Percentiles rank a stretch among this genome's conserved stretches.
phyloP scores from a whole-genome alignment of 495 filamentous ascomycete genomes.

The Penicillium dipodomyicola region DNA sequence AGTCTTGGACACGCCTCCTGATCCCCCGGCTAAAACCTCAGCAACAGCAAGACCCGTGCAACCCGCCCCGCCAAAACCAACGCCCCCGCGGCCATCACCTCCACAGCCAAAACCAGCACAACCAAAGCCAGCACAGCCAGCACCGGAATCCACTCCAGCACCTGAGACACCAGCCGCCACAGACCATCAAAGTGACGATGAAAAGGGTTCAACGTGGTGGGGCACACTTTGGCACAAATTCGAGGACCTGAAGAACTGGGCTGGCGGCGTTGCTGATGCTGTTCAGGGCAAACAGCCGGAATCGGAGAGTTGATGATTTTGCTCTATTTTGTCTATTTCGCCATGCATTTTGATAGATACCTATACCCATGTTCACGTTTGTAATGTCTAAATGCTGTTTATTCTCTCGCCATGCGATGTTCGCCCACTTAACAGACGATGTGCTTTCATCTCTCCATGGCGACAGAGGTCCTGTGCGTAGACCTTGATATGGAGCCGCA shows the following conservation, averaged over 20 bases:
- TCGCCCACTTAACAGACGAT: neutral
- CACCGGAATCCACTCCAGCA: too few species aligned
- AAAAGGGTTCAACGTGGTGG: slow-evolving; percentile 36
- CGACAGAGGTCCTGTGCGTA: neutral
- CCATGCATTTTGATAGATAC: slow-evolving; percentile 6
- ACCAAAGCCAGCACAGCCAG: neutral
- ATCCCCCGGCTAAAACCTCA: slow-evolving; percentile 31
- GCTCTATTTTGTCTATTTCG: neutral
- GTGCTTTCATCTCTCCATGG: neutral
- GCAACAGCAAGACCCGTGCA: slow-evolving; percentile 1
- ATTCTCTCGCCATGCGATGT: neutral
- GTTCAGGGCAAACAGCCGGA: slow-evolving; percentile 36
- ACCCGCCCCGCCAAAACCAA: slow-evolving; percentile 1
- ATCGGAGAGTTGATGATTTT: slow-evolving; percentile 1
- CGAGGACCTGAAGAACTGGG: slow-evolving; percentile 41
- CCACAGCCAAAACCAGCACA: slow-evolving; percentile 2
- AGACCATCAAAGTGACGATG: slow-evolving; percentile 25
- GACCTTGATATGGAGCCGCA: too few species aligned
- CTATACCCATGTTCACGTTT: neutral
- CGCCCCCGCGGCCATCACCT: neutral
- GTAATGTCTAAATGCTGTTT: slow-evolving; percentile 1
- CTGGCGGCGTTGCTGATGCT: slow-evolving; percentile 32
- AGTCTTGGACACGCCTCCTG: slow-evolving; percentile 36
- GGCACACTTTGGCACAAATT: slow-evolving; percentile 34
- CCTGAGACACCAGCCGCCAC: slow-evolving; percentile 19